Conservation (phyloP, 2,329 filamentous ascomycete species). For the Hypoxylon sp. region DNA sequence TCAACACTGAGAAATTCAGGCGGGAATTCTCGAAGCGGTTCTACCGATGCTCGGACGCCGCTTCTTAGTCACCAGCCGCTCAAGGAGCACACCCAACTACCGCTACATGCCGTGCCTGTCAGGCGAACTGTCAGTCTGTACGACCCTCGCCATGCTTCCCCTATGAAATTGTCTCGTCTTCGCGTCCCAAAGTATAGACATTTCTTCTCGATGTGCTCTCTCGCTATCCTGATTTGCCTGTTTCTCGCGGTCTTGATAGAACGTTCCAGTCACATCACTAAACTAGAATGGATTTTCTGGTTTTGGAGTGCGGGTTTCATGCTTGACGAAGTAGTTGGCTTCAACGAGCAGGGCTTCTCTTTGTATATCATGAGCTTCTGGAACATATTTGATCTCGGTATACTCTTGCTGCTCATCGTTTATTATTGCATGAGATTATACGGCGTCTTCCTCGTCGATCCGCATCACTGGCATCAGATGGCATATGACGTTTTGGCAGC, state of each 20-base stretch:
- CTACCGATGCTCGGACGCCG: conserved; percentile 59
- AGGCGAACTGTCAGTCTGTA: conserved; percentile 86
- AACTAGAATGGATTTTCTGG: conserved; percentile 90
- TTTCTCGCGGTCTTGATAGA: conserved; percentile 84
- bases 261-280: conserved; percentile 81
- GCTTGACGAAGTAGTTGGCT: conserved; percentile 94
- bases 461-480: conserved; percentile 78
- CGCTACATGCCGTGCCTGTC: conserved; percentile 53
- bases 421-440: conserved; percentile 93
- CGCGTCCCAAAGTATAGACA: conserved; percentile 92
- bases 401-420: conserved; percentile 81
- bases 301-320: conserved; percentile 98
- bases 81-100: conserved; percentile 45
- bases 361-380: conserved; percentile 98
- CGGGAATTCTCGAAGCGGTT: conserved; percentile 46
- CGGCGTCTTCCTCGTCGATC: conserved; percentile 82
- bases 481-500: conserved; percentile 95
- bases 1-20: conserved; percentile 40
- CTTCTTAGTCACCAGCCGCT: conserved; percentile 54
- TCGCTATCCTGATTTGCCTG: conserved; percentile 82
- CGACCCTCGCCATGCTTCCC: conserved; percentile 86
- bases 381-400: conserved; percentile 95
- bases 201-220: conserved; percentile 86
- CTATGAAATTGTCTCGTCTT: conserved; percentile 89
- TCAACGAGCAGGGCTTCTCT: conserved; percentile 95